Conservation (phyloP, 345 rosid genomes). For the Stellera chamaejasme region DNA sequence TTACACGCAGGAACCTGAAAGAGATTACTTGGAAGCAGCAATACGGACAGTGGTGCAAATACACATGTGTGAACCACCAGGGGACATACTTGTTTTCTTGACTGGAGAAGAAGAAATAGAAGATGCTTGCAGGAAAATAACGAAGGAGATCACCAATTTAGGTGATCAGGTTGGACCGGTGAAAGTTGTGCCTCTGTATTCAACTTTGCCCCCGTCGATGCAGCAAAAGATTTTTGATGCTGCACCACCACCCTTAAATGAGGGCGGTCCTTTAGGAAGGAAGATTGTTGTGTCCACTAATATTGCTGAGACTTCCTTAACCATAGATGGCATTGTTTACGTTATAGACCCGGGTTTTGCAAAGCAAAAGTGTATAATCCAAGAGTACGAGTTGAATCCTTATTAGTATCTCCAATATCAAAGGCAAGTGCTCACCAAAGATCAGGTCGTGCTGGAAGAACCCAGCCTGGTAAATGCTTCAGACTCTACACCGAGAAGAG, state of each 20-base stretch:
- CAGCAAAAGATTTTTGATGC: slow-evolving; percentile 94
- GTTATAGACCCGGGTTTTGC: slow-evolving; percentile 96
- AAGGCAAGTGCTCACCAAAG: slow-evolving; percentile 99
- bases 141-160: slow-evolving; percentile 57
- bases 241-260: slow-evolving; percentile 71
- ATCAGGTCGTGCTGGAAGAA: slow-evolving; percentile 98
- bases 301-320: slow-evolving; percentile 93
- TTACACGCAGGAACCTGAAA: slow-evolving; percentile 86
- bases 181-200: slow-evolving; percentile 80
- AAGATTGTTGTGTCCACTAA: slow-evolving; percentile 94
- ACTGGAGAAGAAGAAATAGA: slow-evolving; percentile 99
- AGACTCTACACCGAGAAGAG: slow-evolving; percentile 86
- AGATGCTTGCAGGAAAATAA: slow-evolving; percentile 92
- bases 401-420: slow-evolving; percentile 94
- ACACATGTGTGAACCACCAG: slow-evolving; percentile 64
- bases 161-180: slow-evolving; percentile 93
- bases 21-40: slow-evolving; percentile 90
- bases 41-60: slow-evolving; percentile 89
- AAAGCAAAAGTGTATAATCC: slow-evolving; percentile 90
- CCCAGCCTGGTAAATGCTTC: slow-evolving; percentile 91
- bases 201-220: slow-evolving; percentile 95
- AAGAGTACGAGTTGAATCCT: slow-evolving; percentile 78
- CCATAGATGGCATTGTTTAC: slow-evolving; percentile 92
- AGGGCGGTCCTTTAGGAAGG: slow-evolving; percentile 86
- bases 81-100: slow-evolving; percentile 91